Evolutionary conservation across 83 land plant genomes (phyloP).

Genomic region (Picea engelmannii): DNA sequence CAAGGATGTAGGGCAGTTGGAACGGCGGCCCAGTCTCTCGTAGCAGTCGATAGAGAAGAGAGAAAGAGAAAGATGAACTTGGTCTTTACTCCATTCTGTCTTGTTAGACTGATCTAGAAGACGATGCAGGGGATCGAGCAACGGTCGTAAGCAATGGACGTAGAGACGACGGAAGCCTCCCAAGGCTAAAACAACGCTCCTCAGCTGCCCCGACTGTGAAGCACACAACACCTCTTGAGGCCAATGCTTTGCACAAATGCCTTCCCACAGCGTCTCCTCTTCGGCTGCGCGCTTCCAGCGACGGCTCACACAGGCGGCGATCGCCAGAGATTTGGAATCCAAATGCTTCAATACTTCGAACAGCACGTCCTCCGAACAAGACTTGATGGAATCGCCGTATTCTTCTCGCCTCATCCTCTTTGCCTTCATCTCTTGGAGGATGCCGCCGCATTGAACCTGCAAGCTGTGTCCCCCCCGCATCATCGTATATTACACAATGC

Average conservation of each 20-base stretch:
- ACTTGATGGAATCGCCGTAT: too few species aligned
- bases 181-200: slow-evolving; percentile 27
- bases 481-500: background rate
- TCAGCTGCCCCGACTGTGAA: slow-evolving; percentile 7
- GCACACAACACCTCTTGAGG: background rate
- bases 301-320: slow-evolving; percentile 27
- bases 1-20: background rate
- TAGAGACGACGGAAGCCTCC: slow-evolving; percentile 36
- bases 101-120: background rate
- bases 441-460: too few species aligned
- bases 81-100: slow-evolving; percentile 22
- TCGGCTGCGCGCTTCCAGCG: slow-evolving; percentile 22
- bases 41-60: slow-evolving; percentile 36
- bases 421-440: background rate
- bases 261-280: slow-evolving; percentile 26
- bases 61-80: slow-evolving; percentile 32
- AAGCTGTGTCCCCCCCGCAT: too few species aligned
- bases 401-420: background rate
- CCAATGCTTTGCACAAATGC: slow-evolving; percentile 14
- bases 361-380: slow-evolving; percentile 12
- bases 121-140: background rate
- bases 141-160: slow-evolving; percentile 22
- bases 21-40: slow-evolving; percentile 23
- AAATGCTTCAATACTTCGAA: slow-evolving; percentile 27
- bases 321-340: slow-evolving; percentile 24